A percentile compares a stretch with the other conserved stretches of the same genome.
phyloP scores from a whole-genome alignment of 106 monocot genomes.

The Amphibolis antarctica region DNA sequence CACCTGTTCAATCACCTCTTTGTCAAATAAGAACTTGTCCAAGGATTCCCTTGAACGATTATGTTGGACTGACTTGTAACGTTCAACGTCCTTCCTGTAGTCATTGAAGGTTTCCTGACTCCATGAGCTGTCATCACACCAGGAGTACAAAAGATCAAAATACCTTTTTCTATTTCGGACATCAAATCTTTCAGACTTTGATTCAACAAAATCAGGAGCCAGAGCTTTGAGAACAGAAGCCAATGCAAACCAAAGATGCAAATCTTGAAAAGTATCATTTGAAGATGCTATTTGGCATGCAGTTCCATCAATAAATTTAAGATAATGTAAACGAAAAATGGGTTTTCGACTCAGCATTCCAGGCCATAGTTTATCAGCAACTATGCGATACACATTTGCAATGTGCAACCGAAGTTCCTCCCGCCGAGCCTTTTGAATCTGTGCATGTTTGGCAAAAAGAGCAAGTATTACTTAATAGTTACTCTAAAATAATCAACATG shows the following conservation, averaged over 20 bases:
- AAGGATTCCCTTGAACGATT: slow-evolving; percentile 85
- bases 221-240: slow-evolving; percentile 73
- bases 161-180: slow-evolving; percentile 47
- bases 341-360: slow-evolving; percentile 70
- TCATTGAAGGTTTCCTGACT: slow-evolving; percentile 53
- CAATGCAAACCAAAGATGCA: slow-evolving; percentile 80
- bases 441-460: neutral
- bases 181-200: slow-evolving; percentile 79
- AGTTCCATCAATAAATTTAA: slow-evolving; percentile 84
- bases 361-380: slow-evolving; percentile 97
- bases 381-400: slow-evolving; percentile 74
- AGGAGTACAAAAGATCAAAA: slow-evolving; percentile 69
- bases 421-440: slow-evolving; percentile 85
- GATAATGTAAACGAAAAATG: slow-evolving; percentile 59
- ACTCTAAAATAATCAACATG: neutral
- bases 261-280: slow-evolving; percentile 66
- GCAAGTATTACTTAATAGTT: neutral
- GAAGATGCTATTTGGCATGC: slow-evolving; percentile 33
- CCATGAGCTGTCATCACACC: slow-evolving; percentile 80
- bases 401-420: slow-evolving; percentile 87
- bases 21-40: slow-evolving; percentile 83
- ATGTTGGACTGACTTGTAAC: slow-evolving; percentile 76
- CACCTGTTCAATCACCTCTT: slow-evolving; percentile 66
- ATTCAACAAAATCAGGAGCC: slow-evolving; percentile 84
- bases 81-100: slow-evolving; percentile 83